Evolutionary conservation across 768 basidiomycete genomes (phyloP), one percentile per base, ranked within the genome.

Genomic region (Trametes cinnabarina): DNA sequence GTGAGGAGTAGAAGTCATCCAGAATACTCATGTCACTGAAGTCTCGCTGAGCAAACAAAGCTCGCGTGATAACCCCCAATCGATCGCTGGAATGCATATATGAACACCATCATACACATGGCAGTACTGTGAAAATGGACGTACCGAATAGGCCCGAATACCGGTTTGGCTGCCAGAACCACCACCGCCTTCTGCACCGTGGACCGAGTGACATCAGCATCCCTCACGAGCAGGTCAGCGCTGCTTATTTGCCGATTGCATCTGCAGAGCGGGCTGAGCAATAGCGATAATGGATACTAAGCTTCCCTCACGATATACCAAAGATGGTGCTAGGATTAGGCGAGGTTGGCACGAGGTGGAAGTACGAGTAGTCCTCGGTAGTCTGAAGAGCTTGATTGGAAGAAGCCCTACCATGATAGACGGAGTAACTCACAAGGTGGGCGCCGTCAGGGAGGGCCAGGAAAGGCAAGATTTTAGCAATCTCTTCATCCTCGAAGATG

Each of bases 171-270:
- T 3, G 93, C 94, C 34, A 99, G 78, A 3, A 99, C 91, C 0
- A 98, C 93, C 3, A 99, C 92, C 0, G 97, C 95, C 70, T 98
- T 99, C 72, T 99, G 97, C 0, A 99, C 97, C 9, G 88, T 98
- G 4, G 90, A 93, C 15, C 97, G 86, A 4, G 97, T 98, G 17
- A 98, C 92, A 62, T 97, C 95, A 2, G 82, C 77, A 37, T 84
- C 81, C 68, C 87, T 89, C 46, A 90, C 87, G 4, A 93, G 76
- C 26, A 99, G 79, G 22, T 86, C 79, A 0, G 87, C 80, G 2
- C 94, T 78, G 10, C 91, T 77, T 32, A 99, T 93, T 76, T 99
- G 97, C 47, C 95, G 92, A 66, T 98, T 98, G 70, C 95, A 96
- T 65, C 92, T 94, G 60, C 32, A 12, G 23, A 14, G 7, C 3